Conservation (phyloP, 2,329 filamentous ascomycete genomes). For the Diaporthe ampelina region DNA sequence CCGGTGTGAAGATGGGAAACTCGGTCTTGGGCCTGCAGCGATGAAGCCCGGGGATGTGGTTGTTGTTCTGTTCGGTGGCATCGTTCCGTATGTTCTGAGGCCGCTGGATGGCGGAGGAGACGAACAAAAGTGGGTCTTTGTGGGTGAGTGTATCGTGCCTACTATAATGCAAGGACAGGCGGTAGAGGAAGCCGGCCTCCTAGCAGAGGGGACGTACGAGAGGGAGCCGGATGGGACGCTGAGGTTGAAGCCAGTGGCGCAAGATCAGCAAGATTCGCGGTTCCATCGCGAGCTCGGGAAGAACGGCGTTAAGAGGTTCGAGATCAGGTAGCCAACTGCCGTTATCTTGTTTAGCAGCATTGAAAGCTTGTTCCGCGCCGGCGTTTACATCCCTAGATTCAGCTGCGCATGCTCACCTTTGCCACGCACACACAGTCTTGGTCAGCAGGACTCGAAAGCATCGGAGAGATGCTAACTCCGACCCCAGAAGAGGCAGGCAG, state of each 20-base stretch:
- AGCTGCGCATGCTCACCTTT: background rate
- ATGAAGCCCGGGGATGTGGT: constrained; percentile 38
- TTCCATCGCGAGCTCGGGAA: constrained; percentile 40
- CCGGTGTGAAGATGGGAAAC: constrained; percentile 26
- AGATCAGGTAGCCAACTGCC: constrained; percentile 19
- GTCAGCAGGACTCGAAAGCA: background rate
- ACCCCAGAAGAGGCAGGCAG: background rate
- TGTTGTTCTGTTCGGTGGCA: constrained; percentile 39
- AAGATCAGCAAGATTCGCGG: constrained; percentile 26
- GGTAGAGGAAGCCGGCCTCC: constrained; percentile 36
- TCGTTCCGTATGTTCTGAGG: constrained; percentile 35
- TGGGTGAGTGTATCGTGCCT: constrained; percentile 42
- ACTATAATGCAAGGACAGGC: constrained; percentile 42
- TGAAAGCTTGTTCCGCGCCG: background rate
- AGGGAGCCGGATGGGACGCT: constrained; percentile 21
- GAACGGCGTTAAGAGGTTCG: constrained; percentile 37
- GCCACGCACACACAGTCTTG: background rate
- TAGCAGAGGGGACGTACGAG: constrained; percentile 30
- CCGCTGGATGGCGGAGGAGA: background rate
- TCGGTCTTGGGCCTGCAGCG: constrained; percentile 41
- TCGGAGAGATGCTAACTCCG: constrained; percentile 12
- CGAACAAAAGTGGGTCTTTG: constrained; percentile 28
- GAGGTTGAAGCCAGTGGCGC: constrained; percentile 11
- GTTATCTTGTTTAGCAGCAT: background rate
- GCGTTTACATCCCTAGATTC: background rate